Evolutionary conservation across 2,329 filamentous ascomycete genomes (phyloP).

Genomic region (Gliomastix tumulicola): DNA sequence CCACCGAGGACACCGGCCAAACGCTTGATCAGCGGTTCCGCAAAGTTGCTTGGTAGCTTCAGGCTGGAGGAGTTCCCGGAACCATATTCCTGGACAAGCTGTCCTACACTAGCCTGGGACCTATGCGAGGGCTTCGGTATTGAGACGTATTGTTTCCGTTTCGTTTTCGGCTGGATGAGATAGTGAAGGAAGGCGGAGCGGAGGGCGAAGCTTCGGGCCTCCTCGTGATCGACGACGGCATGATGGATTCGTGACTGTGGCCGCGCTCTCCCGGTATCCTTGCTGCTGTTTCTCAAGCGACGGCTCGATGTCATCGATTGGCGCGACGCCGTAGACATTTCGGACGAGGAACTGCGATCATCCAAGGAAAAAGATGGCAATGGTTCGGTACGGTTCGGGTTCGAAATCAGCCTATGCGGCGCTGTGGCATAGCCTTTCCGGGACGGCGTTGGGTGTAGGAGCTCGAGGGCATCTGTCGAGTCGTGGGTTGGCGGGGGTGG

Average conservation of each 20-base stretch:
- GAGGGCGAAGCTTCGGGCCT: constrained; percentile 87
- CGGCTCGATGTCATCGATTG: constrained; percentile 37
- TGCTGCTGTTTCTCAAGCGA: constrained; percentile 32
- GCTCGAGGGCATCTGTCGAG: no score
- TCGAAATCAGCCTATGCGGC: no score
- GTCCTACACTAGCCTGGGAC: constrained; percentile 68
- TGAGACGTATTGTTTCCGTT: constrained; percentile 80
- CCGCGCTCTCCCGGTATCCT: constrained; percentile 30
- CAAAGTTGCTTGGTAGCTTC: constrained; percentile 53
- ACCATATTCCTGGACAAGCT: constrained; percentile 82
- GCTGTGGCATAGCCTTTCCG: no score
- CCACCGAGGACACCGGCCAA: constrained; percentile 76
- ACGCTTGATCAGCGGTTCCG: constrained; percentile 54
- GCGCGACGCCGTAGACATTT: constrained; percentile 46
- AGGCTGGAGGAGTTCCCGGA: constrained; percentile 39
- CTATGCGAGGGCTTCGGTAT: constrained; percentile 53
- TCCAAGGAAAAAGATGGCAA: no score
- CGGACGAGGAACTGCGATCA: no score
- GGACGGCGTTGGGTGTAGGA: no score
- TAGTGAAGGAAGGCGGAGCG: constrained; percentile 89
- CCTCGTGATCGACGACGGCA: constrained; percentile 55
- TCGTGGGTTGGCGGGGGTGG: no score
- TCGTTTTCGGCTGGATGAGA: constrained; percentile 82
- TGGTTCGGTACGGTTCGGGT: no score
- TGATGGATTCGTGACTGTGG: constrained; percentile 38